Evolutionary conservation across 106 monocot species (phyloP).

Genomic region (Acorus gramineus): DNA sequence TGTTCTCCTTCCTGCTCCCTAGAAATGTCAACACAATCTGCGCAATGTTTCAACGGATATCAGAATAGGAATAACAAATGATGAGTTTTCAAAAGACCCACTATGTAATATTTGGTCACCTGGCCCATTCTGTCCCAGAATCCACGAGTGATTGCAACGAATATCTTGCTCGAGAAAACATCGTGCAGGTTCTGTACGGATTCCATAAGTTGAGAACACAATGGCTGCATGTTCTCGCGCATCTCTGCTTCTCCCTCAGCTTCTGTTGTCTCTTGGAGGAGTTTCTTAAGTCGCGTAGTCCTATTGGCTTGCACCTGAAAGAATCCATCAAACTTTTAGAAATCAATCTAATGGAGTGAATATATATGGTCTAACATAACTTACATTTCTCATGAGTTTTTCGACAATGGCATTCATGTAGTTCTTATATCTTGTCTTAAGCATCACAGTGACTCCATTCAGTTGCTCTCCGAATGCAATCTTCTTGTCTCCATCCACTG

Average conservation of each 20-base stretch:
- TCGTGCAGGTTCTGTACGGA: slow-evolving; percentile 54
- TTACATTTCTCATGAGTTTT: slow-evolving; percentile 71
- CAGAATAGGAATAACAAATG: background rate
- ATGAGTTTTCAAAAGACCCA: background rate
- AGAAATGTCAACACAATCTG: slow-evolving; percentile 79
- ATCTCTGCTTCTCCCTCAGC: slow-evolving; percentile 65
- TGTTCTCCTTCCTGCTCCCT: slow-evolving; percentile 88
- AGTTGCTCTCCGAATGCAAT: slow-evolving; percentile 64
- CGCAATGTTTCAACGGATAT: slow-evolving; percentile 4
- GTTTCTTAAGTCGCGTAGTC: slow-evolving; percentile 63
- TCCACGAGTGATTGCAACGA: slow-evolving; percentile 59
- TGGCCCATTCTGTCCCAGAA: slow-evolving; percentile 93
- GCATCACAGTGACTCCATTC: slow-evolving; percentile 60
- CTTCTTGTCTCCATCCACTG: slow-evolving; percentile 25
- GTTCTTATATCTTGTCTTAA: slow-evolving; percentile 84
- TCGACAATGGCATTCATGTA: slow-evolving; percentile 80
- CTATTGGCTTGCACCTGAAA: slow-evolving; percentile 54
- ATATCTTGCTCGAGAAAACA: slow-evolving; percentile 71
- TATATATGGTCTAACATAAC: slow-evolving; percentile 6
- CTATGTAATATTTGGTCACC: slow-evolving; percentile 14
- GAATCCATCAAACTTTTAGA: background rate
- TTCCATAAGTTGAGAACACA: slow-evolving; percentile 54
- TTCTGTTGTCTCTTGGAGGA: slow-evolving; percentile 87
- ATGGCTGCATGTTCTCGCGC: slow-evolving; percentile 70
- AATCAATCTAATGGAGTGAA: background rate